phyloP scores from a whole-genome alignment of 306 rosid genomes.

The Vigna unguiculata region DNA sequence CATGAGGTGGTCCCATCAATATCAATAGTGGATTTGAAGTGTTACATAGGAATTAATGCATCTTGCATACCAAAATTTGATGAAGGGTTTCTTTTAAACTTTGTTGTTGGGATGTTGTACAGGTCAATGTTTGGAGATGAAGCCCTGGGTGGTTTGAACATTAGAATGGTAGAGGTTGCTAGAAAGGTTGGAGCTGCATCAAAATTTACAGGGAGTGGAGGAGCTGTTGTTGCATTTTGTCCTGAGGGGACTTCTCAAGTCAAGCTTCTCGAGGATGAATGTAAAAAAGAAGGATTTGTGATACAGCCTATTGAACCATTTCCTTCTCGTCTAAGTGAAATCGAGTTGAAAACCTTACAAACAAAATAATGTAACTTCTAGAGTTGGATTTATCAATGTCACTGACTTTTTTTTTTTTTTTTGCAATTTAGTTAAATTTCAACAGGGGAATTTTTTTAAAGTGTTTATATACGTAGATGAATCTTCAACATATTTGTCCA shows the following conservation, averaged over 20 bases:
- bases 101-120: conserved; percentile 24
- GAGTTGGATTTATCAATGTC: too few relatives aligned
- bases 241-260: conserved; percentile 80
- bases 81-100: conserved; percentile 29
- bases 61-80: conserved; percentile 7
- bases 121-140: conserved; percentile 93
- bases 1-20: neutral
- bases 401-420: too few relatives aligned
- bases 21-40: neutral
- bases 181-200: conserved; percentile 91
- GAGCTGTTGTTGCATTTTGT: conserved; percentile 88
- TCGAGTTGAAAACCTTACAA: conserved; percentile 59
- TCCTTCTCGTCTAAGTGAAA: conserved; percentile 74
- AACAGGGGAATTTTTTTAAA: too few relatives aligned
- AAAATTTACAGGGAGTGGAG: conserved; percentile 97
- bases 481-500: too few relatives aligned
- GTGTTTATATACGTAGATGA: too few relatives aligned
- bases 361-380: conserved; percentile 10
- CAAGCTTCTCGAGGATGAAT: conserved; percentile 73
- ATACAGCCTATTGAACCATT: conserved; percentile 54
- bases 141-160: conserved; percentile 78
- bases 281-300: conserved; percentile 72
- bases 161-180: conserved; percentile 91
- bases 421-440: too few relatives aligned
- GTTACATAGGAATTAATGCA: neutral